Percentiles rank a stretch among this genome's conserved stretches.
phyloP scores from a whole-genome alignment of 2,329 filamentous ascomycete species.

The Microsporum audouinii region DNA sequence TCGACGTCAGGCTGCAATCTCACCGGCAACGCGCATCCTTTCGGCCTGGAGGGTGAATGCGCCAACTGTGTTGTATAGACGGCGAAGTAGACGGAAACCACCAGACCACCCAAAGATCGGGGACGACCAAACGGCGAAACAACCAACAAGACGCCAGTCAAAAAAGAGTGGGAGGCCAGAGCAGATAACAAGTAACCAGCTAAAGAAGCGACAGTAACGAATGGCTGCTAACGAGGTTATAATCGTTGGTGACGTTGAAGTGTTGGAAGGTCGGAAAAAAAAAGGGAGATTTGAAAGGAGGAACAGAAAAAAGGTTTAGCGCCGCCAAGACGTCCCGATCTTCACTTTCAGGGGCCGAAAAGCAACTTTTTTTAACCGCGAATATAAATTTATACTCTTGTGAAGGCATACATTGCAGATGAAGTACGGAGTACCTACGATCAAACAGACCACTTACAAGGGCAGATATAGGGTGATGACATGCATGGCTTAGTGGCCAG shows the following conservation, averaged over 20 bases:
- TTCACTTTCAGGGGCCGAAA: not conserved
- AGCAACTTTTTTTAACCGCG: no score
- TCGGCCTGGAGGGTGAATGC: not conserved
- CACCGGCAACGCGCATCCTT: not conserved
- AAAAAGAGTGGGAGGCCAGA: no score
- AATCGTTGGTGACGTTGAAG: not conserved
- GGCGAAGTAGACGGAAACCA: not conserved
- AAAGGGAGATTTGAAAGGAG: not conserved
- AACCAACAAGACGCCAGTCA: not conserved
- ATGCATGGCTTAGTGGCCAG: not conserved
- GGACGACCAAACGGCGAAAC: not conserved
- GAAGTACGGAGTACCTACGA: no score
- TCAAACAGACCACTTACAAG: not conserved
- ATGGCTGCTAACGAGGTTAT: not conserved
- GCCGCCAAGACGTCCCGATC: not conserved
- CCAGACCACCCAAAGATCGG: not conserved
- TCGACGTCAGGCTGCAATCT: not conserved
- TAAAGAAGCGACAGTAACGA: not conserved
- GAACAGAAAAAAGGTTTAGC: not conserved
- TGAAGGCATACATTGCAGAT: no score
- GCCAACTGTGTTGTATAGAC: not conserved
- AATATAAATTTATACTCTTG: no score
- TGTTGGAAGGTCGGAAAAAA: not conserved
- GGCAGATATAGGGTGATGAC: not conserved
- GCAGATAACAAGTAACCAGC: not conserved